Base-by-base conservation (phyloP, 129 eudicot genomes). In the Kitagawia praeruptora region DNA sequence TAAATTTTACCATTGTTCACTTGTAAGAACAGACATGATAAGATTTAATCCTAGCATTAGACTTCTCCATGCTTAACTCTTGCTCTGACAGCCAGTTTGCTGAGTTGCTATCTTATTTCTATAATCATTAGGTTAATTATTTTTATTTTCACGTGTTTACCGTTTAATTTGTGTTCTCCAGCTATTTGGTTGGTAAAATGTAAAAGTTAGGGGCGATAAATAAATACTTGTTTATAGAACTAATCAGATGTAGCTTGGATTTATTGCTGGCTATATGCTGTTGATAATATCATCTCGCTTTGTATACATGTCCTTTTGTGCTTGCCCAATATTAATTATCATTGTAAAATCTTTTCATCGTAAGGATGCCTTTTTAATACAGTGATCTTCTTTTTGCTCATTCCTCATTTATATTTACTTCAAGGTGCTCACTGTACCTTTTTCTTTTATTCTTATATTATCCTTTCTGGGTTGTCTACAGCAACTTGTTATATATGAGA, bases 401-500 rank as follows among this genome's bases (percentile, higher is more conserved):
- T 74, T 48, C 66, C 51, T 16, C 63, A 13, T 51, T 25, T 7
- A 0, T 27, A 61, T 61, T 61, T n/a, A 23, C 34, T 2, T n/a
- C 69, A n/a, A 25, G 39, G 40, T 67, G 19, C 37, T 28, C 41
- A 3, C 37, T 21, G 34, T 39, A 70, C 51, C 48, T 38, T 13
- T 1, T 77, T 25, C 1, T 58, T 12, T 38, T 63, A 4, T 77
- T n/a, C 18, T 63, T 14, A 14, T 74, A 37, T 80, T 7, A 13
- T 79, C 28, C 2, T 42, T 16, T 73, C 11, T 14, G 81, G 37
- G 11, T 38, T 81, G 77, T 34, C 66, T 89, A 88, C 98, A 96
- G 99, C 99, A 96, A 96, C 89, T 96, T 42, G 98, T 96, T 71
- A 86, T 96, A 84, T 96, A 92, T 61, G 99, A 96, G 90, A 96